These are phyloP conservation scores for Solanum appendiculatum DNA, from an alignment of 257 asterid species.

Conservation along the genomic window DNA sequence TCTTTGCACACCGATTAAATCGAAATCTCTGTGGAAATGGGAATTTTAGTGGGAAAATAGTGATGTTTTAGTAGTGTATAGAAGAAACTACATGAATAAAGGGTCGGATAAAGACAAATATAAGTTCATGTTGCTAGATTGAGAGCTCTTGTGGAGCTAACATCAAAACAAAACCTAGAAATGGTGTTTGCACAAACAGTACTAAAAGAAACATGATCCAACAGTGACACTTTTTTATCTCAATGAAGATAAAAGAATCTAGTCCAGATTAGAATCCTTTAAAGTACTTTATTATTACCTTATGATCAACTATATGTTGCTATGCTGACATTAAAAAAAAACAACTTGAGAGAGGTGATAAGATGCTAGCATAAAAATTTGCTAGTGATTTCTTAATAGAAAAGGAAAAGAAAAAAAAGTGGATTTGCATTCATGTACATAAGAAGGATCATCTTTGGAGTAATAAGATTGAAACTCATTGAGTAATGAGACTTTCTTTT, in stretches of 20 bases:
- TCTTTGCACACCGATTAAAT: too few relatives aligned
- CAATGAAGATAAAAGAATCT: neutral
- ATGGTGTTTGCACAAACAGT: too few relatives aligned
- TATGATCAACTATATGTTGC: neutral
- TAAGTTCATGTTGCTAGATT: neutral
- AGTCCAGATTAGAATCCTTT: neutral
- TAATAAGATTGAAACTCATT: neutral
- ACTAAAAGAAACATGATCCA: neutral
- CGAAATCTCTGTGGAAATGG: too few relatives aligned
- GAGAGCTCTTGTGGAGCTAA: neutral
- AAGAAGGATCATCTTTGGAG: neutral
- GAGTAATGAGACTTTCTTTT: neutral
- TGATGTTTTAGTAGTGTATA: too few relatives aligned
- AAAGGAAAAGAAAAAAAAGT: neutral
- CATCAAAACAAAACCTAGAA: neutral
- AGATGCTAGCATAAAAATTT: neutral
- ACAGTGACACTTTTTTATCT: too few relatives aligned
- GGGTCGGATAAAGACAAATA: neutral
- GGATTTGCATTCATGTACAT: neutral
- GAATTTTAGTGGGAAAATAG: too few relatives aligned
- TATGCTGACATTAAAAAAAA: neutral
- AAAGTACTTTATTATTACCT: neutral
- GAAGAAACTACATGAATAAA: neutral
- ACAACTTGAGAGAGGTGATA: neutral
- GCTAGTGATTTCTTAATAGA: neutral